These are phyloP conservation scores for Chiua sp. DNA, from an alignment of 1,284 basidiomycete species.

Conservation along the genomic window DNA sequence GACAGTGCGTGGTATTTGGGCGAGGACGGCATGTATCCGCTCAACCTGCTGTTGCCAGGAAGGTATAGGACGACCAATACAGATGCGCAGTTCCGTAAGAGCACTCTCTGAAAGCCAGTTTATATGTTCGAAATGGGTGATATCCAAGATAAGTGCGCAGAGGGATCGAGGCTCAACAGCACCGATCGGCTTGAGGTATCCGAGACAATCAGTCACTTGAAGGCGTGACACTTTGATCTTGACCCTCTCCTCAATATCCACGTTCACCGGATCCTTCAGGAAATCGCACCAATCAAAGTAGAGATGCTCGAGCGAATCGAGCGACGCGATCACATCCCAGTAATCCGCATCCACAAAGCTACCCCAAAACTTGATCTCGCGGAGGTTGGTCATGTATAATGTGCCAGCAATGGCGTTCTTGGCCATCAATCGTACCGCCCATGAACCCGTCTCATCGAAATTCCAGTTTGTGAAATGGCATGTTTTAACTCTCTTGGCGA, in stretches of 20 bases:
- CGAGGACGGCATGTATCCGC: neutral
- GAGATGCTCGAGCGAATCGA: neutral
- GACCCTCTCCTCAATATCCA: neutral
- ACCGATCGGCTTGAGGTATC: neutral
- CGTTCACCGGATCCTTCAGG: neutral
- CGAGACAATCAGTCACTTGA: neutral
- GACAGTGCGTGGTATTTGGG: neutral
- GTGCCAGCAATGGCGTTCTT: neutral
- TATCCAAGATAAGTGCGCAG: neutral
- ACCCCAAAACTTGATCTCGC: neutral
- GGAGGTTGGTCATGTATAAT: neutral
- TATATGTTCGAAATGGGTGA: neutral
- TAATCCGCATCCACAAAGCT: neutral
- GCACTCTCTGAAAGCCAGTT: neutral
- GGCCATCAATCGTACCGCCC: neutral
- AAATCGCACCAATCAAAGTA: neutral
- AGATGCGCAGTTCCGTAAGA: neutral
- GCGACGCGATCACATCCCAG: neutral
- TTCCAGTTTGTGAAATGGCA: slow-evolving; percentile 2
- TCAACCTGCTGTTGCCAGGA: neutral
- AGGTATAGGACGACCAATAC: neutral
- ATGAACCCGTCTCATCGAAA: neutral
- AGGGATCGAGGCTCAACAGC: neutral
- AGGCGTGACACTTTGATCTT: neutral
- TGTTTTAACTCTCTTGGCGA: slow-evolving; percentile 15